Base-by-base conservation (phyloP, 2,329 filamentous ascomycete species). In the Amesomyces nigricolor region DNA sequence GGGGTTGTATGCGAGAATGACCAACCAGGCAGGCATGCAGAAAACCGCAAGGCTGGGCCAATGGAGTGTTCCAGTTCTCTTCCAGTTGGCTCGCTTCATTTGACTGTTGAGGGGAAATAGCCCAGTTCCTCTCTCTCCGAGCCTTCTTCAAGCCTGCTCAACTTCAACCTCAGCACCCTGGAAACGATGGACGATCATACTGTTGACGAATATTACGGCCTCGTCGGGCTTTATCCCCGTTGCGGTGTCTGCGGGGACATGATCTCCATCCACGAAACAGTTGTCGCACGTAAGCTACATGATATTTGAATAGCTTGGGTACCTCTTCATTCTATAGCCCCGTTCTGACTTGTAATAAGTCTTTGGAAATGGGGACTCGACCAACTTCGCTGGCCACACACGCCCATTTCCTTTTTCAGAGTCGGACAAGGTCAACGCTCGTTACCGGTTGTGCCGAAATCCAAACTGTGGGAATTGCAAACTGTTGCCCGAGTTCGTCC, bases 201-300 rank as follows among this genome's bases (percentile, higher is more conserved):
- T 19, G 3, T 19, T n/a, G 35, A 10, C 44, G 44, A 45, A 16
- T 22, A 47, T 37, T 17, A 6, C 16, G 51, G 39, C 46, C 45
- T 49, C 39, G 17, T 54, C 11, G 45, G 30, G 16, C 17, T 54
- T 11, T 37, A 44, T 8, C 39, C 37, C 5, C 13, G 30, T 16
- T 54, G 38, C 37, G 39, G 45, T 14, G 49, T 54, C n/a, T 54
- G 51, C 39, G 38, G 29, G 39, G 45, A 54, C 16, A 38, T 8
- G 14, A 22, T 54, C 26, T 38, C 29, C n/a, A 42, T 14, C 17
- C 51, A 44, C 30, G 51, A 54, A 39, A 26, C 29, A 29, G 46
- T 45, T 13, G 39, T 54, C 37, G 51, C 38, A 48, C 51, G 45
- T 54, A 54, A 17, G 22, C 19, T n/a, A 47, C 4, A 11, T 22